A percentile compares a stretch with the other conserved stretches of the same genome.
These are phyloP conservation scores for Maudiozyma pseudohumilis DNA, from an alignment of 805 yeast genomes.

Conservation along the genomic window DNA sequence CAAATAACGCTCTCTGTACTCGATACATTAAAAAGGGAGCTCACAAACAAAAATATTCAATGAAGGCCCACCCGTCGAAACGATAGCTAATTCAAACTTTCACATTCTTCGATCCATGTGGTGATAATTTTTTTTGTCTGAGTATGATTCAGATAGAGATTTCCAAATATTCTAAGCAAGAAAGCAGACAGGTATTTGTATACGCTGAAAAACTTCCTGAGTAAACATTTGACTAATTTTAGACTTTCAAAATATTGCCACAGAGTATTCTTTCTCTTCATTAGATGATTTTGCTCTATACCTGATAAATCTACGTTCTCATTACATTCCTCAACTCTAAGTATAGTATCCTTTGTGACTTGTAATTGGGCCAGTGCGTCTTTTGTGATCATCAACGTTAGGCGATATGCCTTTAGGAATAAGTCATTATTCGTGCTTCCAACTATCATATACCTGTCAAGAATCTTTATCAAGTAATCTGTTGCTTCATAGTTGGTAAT, in stretches of 20 bases:
- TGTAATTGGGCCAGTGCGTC: background rate
- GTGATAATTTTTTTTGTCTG: conserved; percentile 1
- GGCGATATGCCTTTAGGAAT: background rate
- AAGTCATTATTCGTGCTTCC: background rate
- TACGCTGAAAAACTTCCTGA: conserved; percentile 37
- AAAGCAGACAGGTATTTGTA: conserved; percentile 11
- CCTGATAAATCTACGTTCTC: background rate
- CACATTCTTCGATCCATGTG: background rate
- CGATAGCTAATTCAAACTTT: background rate
- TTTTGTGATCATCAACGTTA: background rate
- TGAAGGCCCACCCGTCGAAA: no score
- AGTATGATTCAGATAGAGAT: background rate
- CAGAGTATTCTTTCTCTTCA: conserved; percentile 1
- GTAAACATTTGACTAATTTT: conserved; percentile 29
- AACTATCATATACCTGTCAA: background rate
- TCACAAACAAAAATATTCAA: no score
- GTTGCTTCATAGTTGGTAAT: conserved; percentile 35
- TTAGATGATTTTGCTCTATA: no score
- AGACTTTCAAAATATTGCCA: conserved; percentile 34
- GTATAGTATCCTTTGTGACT: background rate
- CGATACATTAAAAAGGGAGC: no score
- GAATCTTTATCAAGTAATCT: conserved; percentile 26
- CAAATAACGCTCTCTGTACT: no score
- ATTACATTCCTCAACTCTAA: background rate
- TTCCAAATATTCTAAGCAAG: background rate